Conservation (phyloP, 345 rosid genomes). For the Sisymbrium irio region DNA sequence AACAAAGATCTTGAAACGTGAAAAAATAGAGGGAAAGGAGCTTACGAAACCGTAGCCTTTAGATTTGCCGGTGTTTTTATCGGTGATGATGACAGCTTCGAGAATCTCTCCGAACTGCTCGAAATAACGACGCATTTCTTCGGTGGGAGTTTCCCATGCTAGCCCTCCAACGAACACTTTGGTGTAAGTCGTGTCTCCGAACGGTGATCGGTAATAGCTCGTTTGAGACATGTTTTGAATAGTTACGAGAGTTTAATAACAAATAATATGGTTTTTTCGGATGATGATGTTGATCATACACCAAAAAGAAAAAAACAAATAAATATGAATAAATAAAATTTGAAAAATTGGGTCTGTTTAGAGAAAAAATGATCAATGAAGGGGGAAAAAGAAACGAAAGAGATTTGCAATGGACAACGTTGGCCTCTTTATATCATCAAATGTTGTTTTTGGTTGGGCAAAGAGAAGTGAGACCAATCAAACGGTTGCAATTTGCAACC, state of each 20-base stretch:
- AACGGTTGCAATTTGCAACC: conserved; percentile 32
- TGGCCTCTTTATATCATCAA: conserved; percentile 34
- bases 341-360: neutral
- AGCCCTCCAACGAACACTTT: conserved; percentile 93
- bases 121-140: conserved; percentile 77
- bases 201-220: conserved; percentile 69
- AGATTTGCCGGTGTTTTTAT: conserved; percentile 84
- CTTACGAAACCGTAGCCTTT: conserved; percentile 97
- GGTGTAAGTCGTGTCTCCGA: conserved; percentile 91
- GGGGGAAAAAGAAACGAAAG: neutral
- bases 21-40: neutral
- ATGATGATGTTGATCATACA: conserved; percentile 9
- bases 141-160: conserved; percentile 95
- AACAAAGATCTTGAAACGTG: neutral
- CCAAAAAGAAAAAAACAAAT: neutral
- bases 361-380: neutral
- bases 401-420: conserved; percentile 22
- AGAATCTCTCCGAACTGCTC: conserved; percentile 94
- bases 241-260: neutral
- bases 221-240: conserved; percentile 22
- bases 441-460: conserved; percentile 32
- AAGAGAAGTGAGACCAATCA: conserved; percentile 33
- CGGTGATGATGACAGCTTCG: conserved; percentile 87
- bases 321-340: neutral
- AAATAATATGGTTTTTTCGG: conserved; percentile 4